Conservation (phyloP, 768 basidiomycete genomes). For the Lactifluus pinguis region DNA sequence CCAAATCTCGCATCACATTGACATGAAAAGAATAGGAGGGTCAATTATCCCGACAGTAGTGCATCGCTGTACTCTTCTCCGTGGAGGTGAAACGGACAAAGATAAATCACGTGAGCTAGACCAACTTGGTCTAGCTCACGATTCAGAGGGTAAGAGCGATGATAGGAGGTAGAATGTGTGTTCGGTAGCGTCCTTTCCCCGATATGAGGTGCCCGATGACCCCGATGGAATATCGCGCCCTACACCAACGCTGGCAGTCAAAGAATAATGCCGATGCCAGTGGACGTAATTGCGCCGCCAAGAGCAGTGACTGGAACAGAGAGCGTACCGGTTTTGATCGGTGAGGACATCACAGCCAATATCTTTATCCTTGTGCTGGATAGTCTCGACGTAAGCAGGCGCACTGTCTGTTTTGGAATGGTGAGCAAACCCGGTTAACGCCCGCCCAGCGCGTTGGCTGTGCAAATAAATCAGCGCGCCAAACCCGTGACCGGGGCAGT, state of each 20-base stretch:
- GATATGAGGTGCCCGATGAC: constrained; percentile 75
- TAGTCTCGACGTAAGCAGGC: constrained; percentile 84
- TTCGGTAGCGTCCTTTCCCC: constrained; percentile 86
- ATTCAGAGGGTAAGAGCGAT: background rate
- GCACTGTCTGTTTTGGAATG: constrained; percentile 83
- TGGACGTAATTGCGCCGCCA: background rate
- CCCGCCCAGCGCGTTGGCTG: too few species aligned
- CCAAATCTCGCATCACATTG: background rate
- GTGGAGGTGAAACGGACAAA: too few species aligned
- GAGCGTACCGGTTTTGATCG: constrained; percentile 81
- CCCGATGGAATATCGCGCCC: constrained; percentile 85
- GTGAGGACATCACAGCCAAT: constrained; percentile 85
- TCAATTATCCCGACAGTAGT: background rate
- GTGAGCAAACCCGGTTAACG: constrained; percentile 63
- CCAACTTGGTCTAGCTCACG: too few species aligned
- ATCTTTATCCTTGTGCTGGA: constrained; percentile 83
- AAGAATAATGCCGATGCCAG: background rate
- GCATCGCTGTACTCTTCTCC: too few species aligned
- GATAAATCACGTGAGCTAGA: too few species aligned
- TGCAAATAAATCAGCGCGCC: too few species aligned
- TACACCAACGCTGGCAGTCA: constrained; percentile 22
- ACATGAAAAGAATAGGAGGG: background rate
- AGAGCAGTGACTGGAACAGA: too few species aligned
- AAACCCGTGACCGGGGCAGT: too few species aligned
- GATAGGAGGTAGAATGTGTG: constrained; percentile 51